These are phyloP conservation scores for Friedmanniomyces endolithicus DNA, from an alignment of 495 filamentous ascomycete species.

Conservation along the genomic window DNA sequence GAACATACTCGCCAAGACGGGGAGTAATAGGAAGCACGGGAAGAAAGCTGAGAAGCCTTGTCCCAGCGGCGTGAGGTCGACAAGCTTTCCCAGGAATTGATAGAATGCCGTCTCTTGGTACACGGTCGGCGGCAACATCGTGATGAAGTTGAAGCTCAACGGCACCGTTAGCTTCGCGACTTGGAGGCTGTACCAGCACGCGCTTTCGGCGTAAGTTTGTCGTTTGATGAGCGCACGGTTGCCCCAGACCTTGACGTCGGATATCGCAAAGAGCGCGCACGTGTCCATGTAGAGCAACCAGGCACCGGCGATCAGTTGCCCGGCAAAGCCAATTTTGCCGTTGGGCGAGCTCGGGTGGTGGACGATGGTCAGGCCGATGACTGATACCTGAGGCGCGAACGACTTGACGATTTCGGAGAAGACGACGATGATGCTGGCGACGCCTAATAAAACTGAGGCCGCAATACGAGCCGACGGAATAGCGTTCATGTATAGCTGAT, in stretches of 20 bases:
- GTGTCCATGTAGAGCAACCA: constrained; percentile 94
- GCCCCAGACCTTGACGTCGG: constrained; percentile 87
- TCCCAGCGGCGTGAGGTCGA: constrained; percentile 74
- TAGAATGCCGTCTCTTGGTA: constrained; percentile 70
- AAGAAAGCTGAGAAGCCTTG: constrained; percentile 79
- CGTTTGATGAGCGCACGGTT: constrained; percentile 80
- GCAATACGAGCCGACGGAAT: constrained; percentile 50
- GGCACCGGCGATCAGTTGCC: constrained; percentile 66
- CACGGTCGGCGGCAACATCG: constrained; percentile 58
- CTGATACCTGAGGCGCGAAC: constrained; percentile 58
- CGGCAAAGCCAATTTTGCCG: constrained; percentile 66
- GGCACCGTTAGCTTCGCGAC: constrained; percentile 85
- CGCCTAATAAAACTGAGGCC: constrained; percentile 50
- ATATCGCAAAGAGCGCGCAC: constrained; percentile 71
- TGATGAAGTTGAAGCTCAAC: constrained; percentile 88
- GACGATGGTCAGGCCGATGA: constrained; percentile 74
- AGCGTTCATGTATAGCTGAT: constrained; percentile 57
- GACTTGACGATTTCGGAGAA: constrained; percentile 86
- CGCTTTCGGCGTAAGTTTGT: constrained; percentile 80
- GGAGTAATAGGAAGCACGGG: constrained; percentile 72
- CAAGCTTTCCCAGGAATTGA: constrained; percentile 66
- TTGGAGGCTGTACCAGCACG: constrained; percentile 87
- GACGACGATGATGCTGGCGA: constrained; percentile 70
- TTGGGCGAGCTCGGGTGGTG: constrained; percentile 54
- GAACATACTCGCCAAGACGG: constrained; percentile 70